A percentile compares a stretch with the other conserved stretches of the same genome.
phyloP scores from a whole-genome alignment of 805 yeast species.

The Lipomyces orientalis region DNA sequence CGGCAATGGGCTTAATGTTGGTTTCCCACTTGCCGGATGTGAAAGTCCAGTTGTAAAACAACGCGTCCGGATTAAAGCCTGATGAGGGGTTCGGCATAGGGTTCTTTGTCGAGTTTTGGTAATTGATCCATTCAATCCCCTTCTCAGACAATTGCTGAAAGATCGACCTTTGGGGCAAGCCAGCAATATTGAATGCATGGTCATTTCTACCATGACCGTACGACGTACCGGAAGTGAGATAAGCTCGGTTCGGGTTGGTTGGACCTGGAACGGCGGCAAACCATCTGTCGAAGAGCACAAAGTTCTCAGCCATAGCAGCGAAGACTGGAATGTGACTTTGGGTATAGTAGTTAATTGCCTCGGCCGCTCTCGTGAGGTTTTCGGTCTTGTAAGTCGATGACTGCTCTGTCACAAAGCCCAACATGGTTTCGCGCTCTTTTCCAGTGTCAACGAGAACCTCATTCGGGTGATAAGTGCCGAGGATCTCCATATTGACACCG shows the following conservation, averaged over 20 bases:
- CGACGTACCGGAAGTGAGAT: constrained; percentile 9
- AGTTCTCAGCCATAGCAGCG: constrained; percentile 8
- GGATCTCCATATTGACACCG: constrained; percentile 1
- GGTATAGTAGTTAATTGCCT: constrained; percentile 5
- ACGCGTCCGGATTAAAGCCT: not conserved
- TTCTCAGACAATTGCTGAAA: constrained; percentile 12
- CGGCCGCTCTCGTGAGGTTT: constrained; percentile 8
- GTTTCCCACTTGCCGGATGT: not conserved
- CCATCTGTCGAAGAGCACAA: constrained; percentile 10
- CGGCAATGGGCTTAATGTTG: not conserved
- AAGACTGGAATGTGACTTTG: not conserved
- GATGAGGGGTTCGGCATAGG: too few species aligned
- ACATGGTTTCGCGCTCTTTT: not conserved
- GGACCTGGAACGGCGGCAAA: constrained; percentile 12
- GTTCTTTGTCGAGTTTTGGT: not conserved
- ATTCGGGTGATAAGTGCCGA: constrained; percentile 6
- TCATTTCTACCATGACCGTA: constrained; percentile 10
- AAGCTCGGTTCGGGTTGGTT: constrained; percentile 14
- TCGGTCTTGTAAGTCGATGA: not conserved
- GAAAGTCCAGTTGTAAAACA: constrained; percentile 5
- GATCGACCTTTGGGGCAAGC: constrained; percentile 4
- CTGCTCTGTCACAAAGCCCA: constrained; percentile 7
- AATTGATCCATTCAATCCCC: not conserved
- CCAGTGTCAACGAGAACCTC: not conserved
- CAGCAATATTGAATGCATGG: not conserved